Base-by-base conservation (phyloP, 805 yeast genomes). In the Candida bentonensis region DNA sequence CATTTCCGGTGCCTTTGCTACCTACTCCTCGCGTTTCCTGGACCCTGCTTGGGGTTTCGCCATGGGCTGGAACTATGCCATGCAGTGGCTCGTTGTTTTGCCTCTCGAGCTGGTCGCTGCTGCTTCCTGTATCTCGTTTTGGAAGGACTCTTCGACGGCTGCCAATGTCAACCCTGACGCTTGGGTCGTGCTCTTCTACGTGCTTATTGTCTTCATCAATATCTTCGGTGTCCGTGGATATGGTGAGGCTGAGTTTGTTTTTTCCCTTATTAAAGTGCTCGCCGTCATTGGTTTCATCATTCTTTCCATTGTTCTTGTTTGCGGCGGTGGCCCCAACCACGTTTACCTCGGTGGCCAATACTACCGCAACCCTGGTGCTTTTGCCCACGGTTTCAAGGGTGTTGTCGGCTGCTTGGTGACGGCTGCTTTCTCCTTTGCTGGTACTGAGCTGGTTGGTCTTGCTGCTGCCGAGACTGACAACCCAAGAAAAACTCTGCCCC, bases 381-480 rank as follows among this genome's bases (percentile, higher is more conserved):
- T 57, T 49, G 75, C 79, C 9, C 78, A 86, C 50, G 73, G 69
- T 7, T 76, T 79, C 59, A 76, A 79, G 58, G 84, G 84, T 44
- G 72, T 79, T 39, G 71, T 76, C 47, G 66, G 81, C 0, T 81
- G 75, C 15, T 74, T 81, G 49, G 77, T 79, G 41, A 74, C 80
- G 27, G 84, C 86, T 4, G 84, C 85, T 0, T 82, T 80, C 58
- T 72, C 84, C n/a, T 80, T 76, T 54, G 76, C 82, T 39, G 88
- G 88, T 51, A 74, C 83, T 20, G 89, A 82, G 60, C 65, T 81
- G 52, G 73, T 72, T 33, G 83, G 85, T 42, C 66, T 82, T 26
- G 80, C 86, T 15, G 80, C 87, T 26, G 87, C 88, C 9, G 89
- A 82, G 62, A 67, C 84, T 22, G 73, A 64, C 40, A 74, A 79